A percentile compares a stretch with the other conserved stretches of the same genome.
Evolutionary conservation across 306 rosid genomes (phyloP).

Genomic region (Dalbergia cultrata): DNA sequence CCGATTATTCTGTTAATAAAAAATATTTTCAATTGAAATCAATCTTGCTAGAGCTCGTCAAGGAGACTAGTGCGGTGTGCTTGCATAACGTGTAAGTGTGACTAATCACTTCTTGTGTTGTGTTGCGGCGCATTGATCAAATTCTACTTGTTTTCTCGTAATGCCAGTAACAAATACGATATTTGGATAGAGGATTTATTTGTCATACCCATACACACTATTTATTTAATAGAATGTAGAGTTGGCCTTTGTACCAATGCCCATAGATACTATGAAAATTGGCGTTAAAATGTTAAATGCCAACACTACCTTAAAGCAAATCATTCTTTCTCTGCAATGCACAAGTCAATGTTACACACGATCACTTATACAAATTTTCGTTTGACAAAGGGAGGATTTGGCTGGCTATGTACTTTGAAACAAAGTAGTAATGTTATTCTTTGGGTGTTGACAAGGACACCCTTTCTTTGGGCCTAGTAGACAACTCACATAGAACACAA

Average conservation of each 20-base stretch:
- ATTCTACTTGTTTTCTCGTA: too few species aligned
- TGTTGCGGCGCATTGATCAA: too few species aligned
- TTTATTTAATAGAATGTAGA: not conserved
- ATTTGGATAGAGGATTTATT: not conserved
- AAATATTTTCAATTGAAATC: not conserved
- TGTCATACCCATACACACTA: not conserved
- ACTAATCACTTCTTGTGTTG: too few species aligned
- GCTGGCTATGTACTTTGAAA: slow-evolving; percentile 22
- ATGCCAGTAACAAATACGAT: too few species aligned
- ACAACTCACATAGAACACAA: slow-evolving; percentile 54
- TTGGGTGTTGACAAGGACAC: slow-evolving; percentile 47
- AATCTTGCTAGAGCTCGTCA: not conserved
- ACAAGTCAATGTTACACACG: slow-evolving; percentile 44
- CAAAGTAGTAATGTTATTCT: slow-evolving; percentile 41
- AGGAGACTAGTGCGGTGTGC: too few species aligned
- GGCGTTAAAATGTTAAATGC: slow-evolving; percentile 32
- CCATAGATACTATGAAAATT: not conserved
- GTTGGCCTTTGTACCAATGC: not conserved
- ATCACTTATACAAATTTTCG: slow-evolving; percentile 47
- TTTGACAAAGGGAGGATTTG: slow-evolving; percentile 43
- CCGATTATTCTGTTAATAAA: not conserved
- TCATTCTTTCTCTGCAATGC: slow-evolving; percentile 46
- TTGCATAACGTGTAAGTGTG: too few species aligned
- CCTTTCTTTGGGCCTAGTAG: slow-evolving; percentile 36
- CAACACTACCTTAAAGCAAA: slow-evolving; percentile 36